Conservation (phyloP, 139 green algal genomes). For the Nannochloris sp. region DNA sequence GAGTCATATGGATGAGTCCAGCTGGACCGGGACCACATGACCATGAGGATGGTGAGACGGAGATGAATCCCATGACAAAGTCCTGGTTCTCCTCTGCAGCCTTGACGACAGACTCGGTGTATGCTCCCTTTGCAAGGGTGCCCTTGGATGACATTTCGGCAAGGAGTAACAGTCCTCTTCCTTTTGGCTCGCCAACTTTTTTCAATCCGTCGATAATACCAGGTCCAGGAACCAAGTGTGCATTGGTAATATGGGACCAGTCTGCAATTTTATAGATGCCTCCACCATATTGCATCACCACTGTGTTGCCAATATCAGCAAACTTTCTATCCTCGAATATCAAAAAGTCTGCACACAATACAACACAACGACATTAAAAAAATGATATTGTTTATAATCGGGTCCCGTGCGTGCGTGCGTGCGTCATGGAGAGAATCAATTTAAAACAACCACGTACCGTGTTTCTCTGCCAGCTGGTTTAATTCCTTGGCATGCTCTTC, state of each 20-base stretch:
- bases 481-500: slow-evolving; percentile 35
- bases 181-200: slow-evolving; percentile 31
- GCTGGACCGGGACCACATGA: slow-evolving; percentile 34
- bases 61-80: slow-evolving; percentile 99
- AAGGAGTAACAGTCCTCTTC: slow-evolving; percentile 67
- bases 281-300: slow-evolving; percentile 76
- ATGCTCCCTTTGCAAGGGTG: slow-evolving; percentile 76
- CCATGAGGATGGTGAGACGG: slow-evolving; percentile 76
- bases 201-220: slow-evolving; percentile 97
- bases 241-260: slow-evolving; percentile 96
- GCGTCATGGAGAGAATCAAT: background rate
- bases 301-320: slow-evolving; percentile 99
- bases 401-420: background rate
- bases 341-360: slow-evolving; percentile 73
- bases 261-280: slow-evolving; percentile 90
- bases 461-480: slow-evolving; percentile 68
- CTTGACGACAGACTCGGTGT: slow-evolving; percentile 75
- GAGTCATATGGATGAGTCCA: slow-evolving; percentile 97
- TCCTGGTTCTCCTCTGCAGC: slow-evolving; percentile 74
- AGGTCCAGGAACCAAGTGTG: slow-evolving; percentile 86
- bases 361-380: background rate
- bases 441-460: slow-evolving; percentile 38
- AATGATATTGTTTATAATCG: background rate
- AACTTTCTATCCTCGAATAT: slow-evolving; percentile 99
- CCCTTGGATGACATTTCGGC: slow-evolving; percentile 95